Base-by-base conservation (phyloP, 345 rosid genomes). In the Euphorbia peplus region DNA sequence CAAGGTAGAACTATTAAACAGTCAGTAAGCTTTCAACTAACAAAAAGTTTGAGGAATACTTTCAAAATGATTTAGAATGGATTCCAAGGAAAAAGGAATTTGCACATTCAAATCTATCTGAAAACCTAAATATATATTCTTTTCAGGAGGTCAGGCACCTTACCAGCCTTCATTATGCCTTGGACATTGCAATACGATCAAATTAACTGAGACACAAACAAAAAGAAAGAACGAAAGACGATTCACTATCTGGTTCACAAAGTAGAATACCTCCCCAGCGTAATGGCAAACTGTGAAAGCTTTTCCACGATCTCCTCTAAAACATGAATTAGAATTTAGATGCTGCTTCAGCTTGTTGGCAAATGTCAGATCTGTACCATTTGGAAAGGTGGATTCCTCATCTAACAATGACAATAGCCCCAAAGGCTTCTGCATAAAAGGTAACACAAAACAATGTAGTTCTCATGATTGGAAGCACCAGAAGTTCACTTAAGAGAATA, bases 311-410 rank as follows among this genome's bases (percentile, higher is more conserved):
- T 86, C 90, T 77, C 93, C 99, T 79, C 75, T 82, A 81, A 95
- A 95, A 77, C 85, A 91, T 46, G 87, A 80, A 78, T 90, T 88
- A 39, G 89, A 78, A 67, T 74, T 78, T 62, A 95, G 77, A 78
- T 95, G 99, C 82, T 85, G 89, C 84, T 91, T 90, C 24, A 95
- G 90, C 84, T 95, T 95, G 88, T 87, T 84, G 76, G 97, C 97
- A 64, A 95, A 87, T 51, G 97, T 91, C 84, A 91, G 75, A 77
- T 95, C 97, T 4, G 93, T 88, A 76, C 95, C 99, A 79, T 90
- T 95, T 46, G 99, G 99, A 73, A 95, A 91, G 46, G 90, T 91
- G 67, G 99, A 95, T 76, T 95, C 99, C 81, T 95, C 99, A 70
- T 95, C 95, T 70, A 95, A 76, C 81, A 95, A 84, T 63, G 99